Percentiles rank a stretch among this genome's conserved stretches.
Conservation (phyloP, 352 stramenopile genomes). For the Halophytophthora polymorphica region DNA sequence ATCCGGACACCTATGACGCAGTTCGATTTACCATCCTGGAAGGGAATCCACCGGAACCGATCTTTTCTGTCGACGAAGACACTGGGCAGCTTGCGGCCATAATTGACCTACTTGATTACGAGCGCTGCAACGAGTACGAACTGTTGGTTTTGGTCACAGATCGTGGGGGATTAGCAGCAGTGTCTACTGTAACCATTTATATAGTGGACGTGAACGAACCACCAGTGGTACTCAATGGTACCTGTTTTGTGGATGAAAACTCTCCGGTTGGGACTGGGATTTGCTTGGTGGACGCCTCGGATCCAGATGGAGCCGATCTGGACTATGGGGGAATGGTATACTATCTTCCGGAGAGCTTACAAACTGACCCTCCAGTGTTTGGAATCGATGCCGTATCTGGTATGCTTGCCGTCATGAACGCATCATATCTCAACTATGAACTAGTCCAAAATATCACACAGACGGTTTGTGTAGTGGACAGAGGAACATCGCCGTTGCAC, state of each 20-base stretch:
- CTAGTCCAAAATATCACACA: not conserved
- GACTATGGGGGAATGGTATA: conserved; percentile 7
- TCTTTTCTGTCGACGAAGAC: conserved; percentile 23
- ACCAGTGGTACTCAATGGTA: conserved; percentile 7
- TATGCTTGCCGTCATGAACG: conserved; percentile 13
- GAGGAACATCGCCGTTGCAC: conserved; percentile 11
- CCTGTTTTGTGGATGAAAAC: conserved; percentile 22
- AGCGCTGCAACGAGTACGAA: conserved; percentile 9
- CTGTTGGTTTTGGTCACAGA: conserved; percentile 20
- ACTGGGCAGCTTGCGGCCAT: conserved; percentile 15
- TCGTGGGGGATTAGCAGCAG: not conserved
- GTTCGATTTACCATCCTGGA: conserved; percentile 16
- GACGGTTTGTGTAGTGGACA: conserved; percentile 14
- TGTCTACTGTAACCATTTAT: conserved; percentile 12
- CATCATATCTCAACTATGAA: conserved; percentile 19
- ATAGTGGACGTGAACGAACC: conserved; percentile 21
- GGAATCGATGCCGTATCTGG: conserved; percentile 16
- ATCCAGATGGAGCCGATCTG: conserved; percentile 13
- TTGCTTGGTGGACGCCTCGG: conserved; percentile 11
- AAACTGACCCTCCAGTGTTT: not conserved
- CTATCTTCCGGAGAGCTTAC: conserved; percentile 4
- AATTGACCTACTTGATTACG: conserved; percentile 22
- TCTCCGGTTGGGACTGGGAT: conserved; percentile 2
- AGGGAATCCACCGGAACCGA: conserved; percentile 7
- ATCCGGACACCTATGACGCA: conserved; percentile 13